Base-by-base conservation (phyloP, 2,329 filamentous ascomycete species). In the Fusarium gaditjirri region DNA sequence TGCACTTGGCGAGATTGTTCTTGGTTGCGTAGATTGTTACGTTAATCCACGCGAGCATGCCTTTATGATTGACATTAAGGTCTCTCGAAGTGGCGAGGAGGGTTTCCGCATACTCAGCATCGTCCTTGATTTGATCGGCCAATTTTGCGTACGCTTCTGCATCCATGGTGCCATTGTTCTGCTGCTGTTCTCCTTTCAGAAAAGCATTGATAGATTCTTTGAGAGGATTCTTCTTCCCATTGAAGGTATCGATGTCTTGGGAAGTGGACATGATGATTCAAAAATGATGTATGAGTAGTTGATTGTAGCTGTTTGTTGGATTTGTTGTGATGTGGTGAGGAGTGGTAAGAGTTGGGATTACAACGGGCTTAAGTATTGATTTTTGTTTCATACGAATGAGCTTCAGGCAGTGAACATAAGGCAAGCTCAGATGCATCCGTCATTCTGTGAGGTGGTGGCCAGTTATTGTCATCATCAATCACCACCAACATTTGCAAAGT, bases 311-410 rank as follows among this genome's bases (percentile, higher is more conserved):
- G n/a, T 1, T 23, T 23, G 14, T 23, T 42, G 14, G 9, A 3
- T 42, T 6, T 17, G 25, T 25, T 25, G 25, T 25, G 25, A 25
- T 42, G 9, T 25, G 23, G 7, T 43, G 10, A 43, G 17, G 5
- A 25, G n/a, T 43, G n/a, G 2, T 6, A 43, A n/a, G 41, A 23
- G 3, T 17, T 25, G n/a, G 16, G n/a, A 17, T 43, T 17, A 16
- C 5, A 43, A 4, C 3, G 7, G 10, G n/a, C 2, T 43, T 17
- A 25, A 43, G 41, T 25, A 17, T 12, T 25, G 23, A 19, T 43
- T 2, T 8, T 6, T 10, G 0, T 12, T 25, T 27, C 0, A 13
- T 7, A 25, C 23, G 4, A 13, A 27, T 10, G 17, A 44, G 42
- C 23, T 44, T 10, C 23, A 19, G 17, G 11, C 11, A 6, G 42